These are phyloP conservation scores for Trichoderma sp. DNA, from an alignment of 2,329 filamentous ascomycete genomes.

Conservation along the genomic window DNA sequence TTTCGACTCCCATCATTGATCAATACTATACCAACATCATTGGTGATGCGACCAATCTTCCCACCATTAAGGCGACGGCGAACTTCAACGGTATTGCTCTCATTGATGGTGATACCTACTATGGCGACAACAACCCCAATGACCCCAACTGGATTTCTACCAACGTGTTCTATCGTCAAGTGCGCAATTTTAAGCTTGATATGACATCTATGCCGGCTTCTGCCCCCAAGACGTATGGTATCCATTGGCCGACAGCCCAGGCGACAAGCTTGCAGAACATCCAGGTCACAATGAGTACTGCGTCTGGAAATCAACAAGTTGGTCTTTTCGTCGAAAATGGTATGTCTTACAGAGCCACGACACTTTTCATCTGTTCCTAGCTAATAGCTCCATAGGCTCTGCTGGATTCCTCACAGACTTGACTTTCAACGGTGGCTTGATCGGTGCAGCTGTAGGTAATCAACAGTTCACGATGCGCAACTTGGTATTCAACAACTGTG, in stretches of 20 bases:
- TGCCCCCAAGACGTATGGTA: conserved; percentile 39
- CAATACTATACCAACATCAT: conserved; percentile 64
- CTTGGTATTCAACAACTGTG: conserved; percentile 62
- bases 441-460: conserved; percentile 51
- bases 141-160: conserved; percentile 27
- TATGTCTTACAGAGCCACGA: neutral
- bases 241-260: conserved; percentile 65
- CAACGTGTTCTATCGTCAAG: conserved; percentile 63
- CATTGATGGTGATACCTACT: conserved; percentile 45
- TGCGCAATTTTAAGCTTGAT: conserved; percentile 66
- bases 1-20: conserved; percentile 56
- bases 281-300: conserved; percentile 43
- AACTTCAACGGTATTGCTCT: conserved; percentile 56
- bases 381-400: conserved; percentile 33
- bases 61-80: conserved; percentile 52
- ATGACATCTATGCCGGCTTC: conserved; percentile 33
- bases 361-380: neutral
- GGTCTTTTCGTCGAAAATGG: conserved; percentile 4
- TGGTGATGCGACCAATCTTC: conserved; percentile 39
- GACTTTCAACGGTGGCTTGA: conserved; percentile 57
- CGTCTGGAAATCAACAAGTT: neutral
- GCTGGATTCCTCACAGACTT: conserved; percentile 55
- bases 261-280: conserved; percentile 53
- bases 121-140: conserved; percentile 26
- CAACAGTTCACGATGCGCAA: conserved; percentile 70